Conservation (phyloP, 768 basidiomycete species). For the Favolaschia claudopus region DNA sequence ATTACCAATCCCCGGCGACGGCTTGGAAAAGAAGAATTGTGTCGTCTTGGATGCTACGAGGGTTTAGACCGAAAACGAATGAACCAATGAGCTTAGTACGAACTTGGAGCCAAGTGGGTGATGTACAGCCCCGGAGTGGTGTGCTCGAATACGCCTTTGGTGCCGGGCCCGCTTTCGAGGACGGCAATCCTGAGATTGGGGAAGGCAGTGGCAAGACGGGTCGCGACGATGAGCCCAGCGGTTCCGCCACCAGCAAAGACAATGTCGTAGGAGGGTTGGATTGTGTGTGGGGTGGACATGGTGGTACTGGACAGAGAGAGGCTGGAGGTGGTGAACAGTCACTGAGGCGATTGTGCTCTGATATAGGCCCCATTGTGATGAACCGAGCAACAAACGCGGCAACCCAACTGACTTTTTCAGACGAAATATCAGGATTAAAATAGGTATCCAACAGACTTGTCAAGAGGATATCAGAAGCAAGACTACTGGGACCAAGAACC, state of each 20-base stretch:
- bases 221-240: slow-evolving; percentile 45
- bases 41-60: slow-evolving; percentile 36
- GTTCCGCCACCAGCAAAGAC: slow-evolving; percentile 43
- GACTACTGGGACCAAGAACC: neutral
- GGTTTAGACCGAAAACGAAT: slow-evolving; percentile 1
- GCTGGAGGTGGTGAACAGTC: neutral
- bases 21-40: slow-evolving; percentile 40
- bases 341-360: neutral
- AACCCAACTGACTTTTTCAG: neutral
- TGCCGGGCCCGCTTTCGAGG: slow-evolving; percentile 50
- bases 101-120: slow-evolving; percentile 37
- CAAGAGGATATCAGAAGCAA: neutral
- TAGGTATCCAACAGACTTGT: neutral
- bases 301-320: neutral
- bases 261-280: neutral
- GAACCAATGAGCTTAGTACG: neutral
- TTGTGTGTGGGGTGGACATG: slow-evolving; percentile 2
- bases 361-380: neutral
- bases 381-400: neutral
- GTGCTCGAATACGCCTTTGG: slow-evolving; percentile 42
- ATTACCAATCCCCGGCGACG: slow-evolving; percentile 35
- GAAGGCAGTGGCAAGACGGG: slow-evolving; percentile 45
- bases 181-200: slow-evolving; percentile 49
- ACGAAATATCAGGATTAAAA: no score
- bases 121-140: slow-evolving; percentile 45